A percentile compares a stretch with the other conserved stretches of the same genome.
Conservation (phyloP, 805 yeast genomes). For the Lachancea sp. region DNA sequence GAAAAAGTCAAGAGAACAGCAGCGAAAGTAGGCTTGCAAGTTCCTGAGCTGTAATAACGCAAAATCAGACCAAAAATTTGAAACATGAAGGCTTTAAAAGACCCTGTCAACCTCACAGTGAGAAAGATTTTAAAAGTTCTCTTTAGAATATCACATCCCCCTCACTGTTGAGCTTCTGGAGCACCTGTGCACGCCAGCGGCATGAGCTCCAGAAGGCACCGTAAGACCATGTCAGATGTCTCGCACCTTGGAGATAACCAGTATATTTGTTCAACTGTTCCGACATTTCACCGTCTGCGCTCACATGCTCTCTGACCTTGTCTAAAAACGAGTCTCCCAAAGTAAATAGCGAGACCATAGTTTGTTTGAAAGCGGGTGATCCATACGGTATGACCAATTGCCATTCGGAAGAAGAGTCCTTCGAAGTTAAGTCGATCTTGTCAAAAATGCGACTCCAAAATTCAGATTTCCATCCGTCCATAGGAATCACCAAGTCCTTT, state of each 20-base stretch:
- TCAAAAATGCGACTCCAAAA: conserved; percentile 26
- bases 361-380: conserved; percentile 39
- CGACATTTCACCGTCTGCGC: conserved; percentile 63
- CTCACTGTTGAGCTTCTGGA: conserved; percentile 1
- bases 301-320: conserved; percentile 52
- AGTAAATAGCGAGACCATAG: conserved; percentile 41
- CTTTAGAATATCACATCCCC: background rate
- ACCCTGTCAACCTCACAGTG: no score
- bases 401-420: conserved; percentile 11
- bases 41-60: conserved; percentile 35
- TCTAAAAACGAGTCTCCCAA: conserved; percentile 64
- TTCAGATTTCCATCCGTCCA: conserved; percentile 17
- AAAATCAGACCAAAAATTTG: background rate
- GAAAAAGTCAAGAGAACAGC: conserved; percentile 81
- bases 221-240: conserved; percentile 85
- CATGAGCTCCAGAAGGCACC: conserved; percentile 66
- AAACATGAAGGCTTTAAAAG: background rate
- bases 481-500: conserved; percentile 40
- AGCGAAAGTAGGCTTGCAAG: conserved; percentile 75
- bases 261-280: conserved; percentile 80
- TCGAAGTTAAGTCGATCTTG: conserved; percentile 1
- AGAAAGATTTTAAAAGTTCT: background rate
- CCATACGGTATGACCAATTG: conserved; percentile 25
- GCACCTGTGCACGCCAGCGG: conserved; percentile 49
- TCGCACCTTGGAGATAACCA: conserved; percentile 87